These are phyloP conservation scores for Euphorbia celastroides DNA, from an alignment of 441 rosid genomes.

Conservation along the genomic window DNA sequence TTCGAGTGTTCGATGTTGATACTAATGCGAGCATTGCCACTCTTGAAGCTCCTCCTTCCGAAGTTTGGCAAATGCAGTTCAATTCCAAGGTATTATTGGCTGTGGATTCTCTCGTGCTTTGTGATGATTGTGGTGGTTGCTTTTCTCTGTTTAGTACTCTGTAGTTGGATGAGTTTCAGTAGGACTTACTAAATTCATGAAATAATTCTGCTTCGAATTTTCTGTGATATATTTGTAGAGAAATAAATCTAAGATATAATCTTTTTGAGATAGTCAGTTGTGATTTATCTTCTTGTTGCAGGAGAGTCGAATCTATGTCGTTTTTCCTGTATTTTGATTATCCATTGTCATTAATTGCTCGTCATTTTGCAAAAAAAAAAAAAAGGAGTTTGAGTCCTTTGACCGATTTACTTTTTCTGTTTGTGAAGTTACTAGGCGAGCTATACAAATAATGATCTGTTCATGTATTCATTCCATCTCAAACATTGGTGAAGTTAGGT, in stretches of 20 bases:
- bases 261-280: not conserved
- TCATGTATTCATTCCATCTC: not conserved
- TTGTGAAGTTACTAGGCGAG: not conserved
- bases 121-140: not conserved
- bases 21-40: slow-evolving; percentile 82
- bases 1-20: slow-evolving; percentile 86
- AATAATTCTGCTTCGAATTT: not conserved
- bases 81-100: slow-evolving; percentile 60
- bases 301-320: not conserved
- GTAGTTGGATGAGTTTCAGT: not conserved
- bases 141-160: not conserved
- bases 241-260: not conserved
- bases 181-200: not conserved
- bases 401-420: not conserved
- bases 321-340: not conserved
- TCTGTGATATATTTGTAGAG: not conserved
- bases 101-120: not conserved
- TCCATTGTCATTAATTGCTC: not conserved
- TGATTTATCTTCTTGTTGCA: not conserved
- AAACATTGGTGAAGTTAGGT: not conserved
- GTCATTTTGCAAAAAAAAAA: not conserved
- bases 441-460: not conserved
- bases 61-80: slow-evolving; percentile 93
- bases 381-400: not conserved
- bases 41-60: slow-evolving; percentile 94